Conservation (phyloP, 2,329 filamentous ascomycete genomes). For the Macrophomina pseudophaseolina region DNA sequence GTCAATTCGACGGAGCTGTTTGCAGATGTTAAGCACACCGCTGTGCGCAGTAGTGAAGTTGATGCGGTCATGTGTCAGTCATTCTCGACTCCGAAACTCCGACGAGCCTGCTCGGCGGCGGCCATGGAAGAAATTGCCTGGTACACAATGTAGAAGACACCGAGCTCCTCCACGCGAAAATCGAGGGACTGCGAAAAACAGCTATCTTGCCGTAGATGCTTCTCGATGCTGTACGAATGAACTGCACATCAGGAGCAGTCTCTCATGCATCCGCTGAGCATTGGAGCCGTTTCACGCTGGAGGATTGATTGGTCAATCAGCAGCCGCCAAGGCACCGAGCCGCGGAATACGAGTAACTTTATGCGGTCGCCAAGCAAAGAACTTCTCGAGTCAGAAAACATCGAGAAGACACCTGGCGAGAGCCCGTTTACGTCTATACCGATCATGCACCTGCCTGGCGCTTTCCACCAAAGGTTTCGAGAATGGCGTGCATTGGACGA, state of each 20-base stretch:
- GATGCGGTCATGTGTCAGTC: background rate
- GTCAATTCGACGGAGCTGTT: background rate
- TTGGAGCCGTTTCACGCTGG: background rate
- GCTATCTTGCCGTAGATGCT: background rate
- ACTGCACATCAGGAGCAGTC: background rate
- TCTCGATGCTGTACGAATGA: background rate
- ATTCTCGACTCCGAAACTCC: background rate
- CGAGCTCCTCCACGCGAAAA: background rate
- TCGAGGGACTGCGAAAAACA: no score
- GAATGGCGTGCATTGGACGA: background rate
- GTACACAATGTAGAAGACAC: no score
- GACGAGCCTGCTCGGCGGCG: background rate
- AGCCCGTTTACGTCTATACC: background rate
- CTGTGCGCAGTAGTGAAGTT: background rate
- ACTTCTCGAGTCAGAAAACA: background rate
- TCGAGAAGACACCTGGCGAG: background rate
- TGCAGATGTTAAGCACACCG: background rate
- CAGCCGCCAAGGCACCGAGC: background rate
- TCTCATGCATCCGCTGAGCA: background rate
- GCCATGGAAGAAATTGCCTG: background rate
- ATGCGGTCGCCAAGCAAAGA: background rate
- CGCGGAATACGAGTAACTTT: constrained; percentile 3
- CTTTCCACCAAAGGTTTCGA: background rate
- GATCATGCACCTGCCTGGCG: background rate
- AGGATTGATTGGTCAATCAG: constrained; percentile 6